Evolutionary conservation across 2,329 filamentous ascomycete genomes (phyloP).

Genomic region (Alternaria metachromatica): DNA sequence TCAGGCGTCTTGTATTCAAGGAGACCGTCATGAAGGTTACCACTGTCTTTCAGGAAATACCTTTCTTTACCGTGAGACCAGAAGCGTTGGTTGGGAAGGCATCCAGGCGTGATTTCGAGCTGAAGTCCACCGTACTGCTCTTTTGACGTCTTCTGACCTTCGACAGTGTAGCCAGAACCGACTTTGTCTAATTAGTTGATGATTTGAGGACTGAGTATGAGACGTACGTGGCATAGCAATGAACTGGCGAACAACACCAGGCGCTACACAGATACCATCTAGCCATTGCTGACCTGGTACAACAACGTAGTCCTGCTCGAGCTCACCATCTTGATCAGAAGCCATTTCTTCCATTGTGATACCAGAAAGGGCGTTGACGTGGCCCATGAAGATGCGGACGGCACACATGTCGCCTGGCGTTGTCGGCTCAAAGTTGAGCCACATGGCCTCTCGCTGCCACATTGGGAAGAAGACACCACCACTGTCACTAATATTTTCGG

Average conservation of each 20-base stretch:
- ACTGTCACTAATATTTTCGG: background rate
- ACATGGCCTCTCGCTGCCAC: conserved; percentile 6
- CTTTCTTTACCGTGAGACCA: no score
- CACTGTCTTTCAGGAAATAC: no score
- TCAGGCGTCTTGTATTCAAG: no score
- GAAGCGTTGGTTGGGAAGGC: background rate
- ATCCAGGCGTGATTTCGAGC: background rate
- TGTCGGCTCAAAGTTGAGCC: background rate
- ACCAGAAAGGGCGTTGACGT: background rate
- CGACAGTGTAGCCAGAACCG: background rate
- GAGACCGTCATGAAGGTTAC: no score
- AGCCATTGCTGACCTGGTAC: background rate
- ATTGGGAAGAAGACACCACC: background rate
- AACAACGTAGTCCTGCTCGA: background rate
- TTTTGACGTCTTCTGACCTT: background rate
- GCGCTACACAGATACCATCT: background rate
- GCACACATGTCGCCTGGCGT: background rate
- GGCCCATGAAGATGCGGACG: background rate
- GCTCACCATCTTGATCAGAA: accelerated
- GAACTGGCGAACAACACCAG: background rate
- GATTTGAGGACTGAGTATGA: no score
- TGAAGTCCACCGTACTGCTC: background rate
- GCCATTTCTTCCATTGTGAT: background rate
- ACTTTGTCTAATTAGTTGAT: background rate
- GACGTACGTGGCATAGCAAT: background rate